These are phyloP conservation scores for Phaeosphaeriaceae sp. DNA, from an alignment of 2,329 filamentous ascomycete species.

Conservation along the genomic window DNA sequence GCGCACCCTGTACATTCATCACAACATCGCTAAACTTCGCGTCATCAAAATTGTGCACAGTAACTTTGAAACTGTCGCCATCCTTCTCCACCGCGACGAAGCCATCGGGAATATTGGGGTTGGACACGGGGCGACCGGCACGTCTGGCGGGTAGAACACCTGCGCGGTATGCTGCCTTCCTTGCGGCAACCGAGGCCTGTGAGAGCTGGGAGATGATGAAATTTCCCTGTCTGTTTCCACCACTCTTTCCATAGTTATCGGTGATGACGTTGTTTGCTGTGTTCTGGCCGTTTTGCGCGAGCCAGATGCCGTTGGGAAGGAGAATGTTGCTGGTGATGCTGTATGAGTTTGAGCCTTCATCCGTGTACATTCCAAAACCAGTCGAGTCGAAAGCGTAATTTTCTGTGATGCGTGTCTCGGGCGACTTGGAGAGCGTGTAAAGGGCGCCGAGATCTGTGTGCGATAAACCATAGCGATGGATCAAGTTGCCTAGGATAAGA, in stretches of 20 bases:
- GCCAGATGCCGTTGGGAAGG: slow-evolving; percentile 14
- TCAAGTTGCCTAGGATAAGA: slow-evolving; percentile 13
- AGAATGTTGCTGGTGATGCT: slow-evolving; percentile 14
- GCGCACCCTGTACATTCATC: background rate
- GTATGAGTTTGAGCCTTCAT: slow-evolving; percentile 20
- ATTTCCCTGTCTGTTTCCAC: slow-evolving; percentile 9
- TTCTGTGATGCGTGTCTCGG: slow-evolving; percentile 11
- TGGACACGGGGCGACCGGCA: background rate
- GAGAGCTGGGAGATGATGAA: slow-evolving; percentile 10
- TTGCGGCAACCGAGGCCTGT: slow-evolving; percentile 6
- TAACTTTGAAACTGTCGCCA: background rate
- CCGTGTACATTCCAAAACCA: slow-evolving; percentile 18
- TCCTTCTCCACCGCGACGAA: background rate
- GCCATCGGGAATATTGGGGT: background rate
- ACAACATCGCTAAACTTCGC: background rate
- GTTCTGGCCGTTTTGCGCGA: slow-evolving; percentile 18
- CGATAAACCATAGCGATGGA: slow-evolving; percentile 18
- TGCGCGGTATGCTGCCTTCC: slow-evolving; percentile 9
- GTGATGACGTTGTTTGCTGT: slow-evolving; percentile 18
- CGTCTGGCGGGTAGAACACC: slow-evolving; percentile 5
- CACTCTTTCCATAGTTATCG: slow-evolving; percentile 15
- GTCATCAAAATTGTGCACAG: background rate
- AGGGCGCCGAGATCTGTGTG: slow-evolving; percentile 20
- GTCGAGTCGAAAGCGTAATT: slow-evolving; percentile 20
- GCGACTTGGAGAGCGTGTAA: slow-evolving; percentile 20